Conservation (phyloP, 2,329 filamentous ascomycete species). For the Monosporascus sp. region DNA sequence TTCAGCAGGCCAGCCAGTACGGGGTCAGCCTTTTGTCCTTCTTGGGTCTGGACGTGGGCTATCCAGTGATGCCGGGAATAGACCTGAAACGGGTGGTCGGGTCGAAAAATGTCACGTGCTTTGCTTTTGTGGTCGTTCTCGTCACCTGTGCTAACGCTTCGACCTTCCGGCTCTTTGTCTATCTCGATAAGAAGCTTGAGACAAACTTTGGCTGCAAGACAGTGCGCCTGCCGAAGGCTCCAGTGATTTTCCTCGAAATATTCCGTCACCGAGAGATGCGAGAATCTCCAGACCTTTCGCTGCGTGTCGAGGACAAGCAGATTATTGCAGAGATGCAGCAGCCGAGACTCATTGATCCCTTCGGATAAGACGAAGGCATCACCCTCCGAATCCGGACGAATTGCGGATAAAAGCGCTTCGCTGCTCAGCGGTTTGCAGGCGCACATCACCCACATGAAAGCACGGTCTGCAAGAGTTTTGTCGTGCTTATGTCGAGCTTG, state of each 20-base stretch:
- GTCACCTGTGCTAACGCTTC: too few species aligned
- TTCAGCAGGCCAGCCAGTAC: constrained; percentile 3
- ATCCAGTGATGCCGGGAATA: constrained; percentile 3
- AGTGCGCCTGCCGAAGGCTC: constrained; percentile 1
- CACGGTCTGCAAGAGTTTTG: not conserved
- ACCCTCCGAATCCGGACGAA: constrained; percentile 3
- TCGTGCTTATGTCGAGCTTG: not conserved
- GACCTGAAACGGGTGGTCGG: not conserved
- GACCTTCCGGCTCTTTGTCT: not conserved
- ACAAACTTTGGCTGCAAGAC: constrained; percentile 4
- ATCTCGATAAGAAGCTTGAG: not conserved
- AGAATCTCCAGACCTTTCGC: constrained; percentile 4
- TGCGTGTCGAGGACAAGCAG: constrained; percentile 3
- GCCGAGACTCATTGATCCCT: not conserved
- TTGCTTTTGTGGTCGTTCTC: too few species aligned
- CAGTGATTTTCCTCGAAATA: constrained; percentile 6
- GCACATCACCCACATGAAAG: constrained; percentile 6
- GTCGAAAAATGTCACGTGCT: not conserved
- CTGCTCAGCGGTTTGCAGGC: constrained; percentile 1
- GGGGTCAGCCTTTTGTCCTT: not conserved
- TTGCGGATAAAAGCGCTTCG: constrained; percentile 2
- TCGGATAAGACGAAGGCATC: not conserved
- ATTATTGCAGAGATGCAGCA: constrained; percentile 6
- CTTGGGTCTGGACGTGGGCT: constrained; percentile 5
- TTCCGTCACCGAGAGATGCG: constrained; percentile 9